Evolutionary conservation across 345 rosid genomes (phyloP).

Genomic region (Melaleuca alternifolia): DNA sequence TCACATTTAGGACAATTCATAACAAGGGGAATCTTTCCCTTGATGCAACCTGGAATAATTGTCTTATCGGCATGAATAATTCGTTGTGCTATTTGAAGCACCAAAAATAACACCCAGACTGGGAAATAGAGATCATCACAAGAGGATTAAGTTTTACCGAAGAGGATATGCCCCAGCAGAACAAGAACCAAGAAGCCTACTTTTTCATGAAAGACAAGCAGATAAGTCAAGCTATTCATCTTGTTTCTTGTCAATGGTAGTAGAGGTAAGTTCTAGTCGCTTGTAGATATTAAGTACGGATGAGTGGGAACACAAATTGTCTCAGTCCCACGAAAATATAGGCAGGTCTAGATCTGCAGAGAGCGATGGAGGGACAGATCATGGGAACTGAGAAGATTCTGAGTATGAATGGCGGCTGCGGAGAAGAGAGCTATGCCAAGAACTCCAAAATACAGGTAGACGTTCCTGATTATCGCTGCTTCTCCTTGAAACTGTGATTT

Average conservation of each 20-base stretch:
- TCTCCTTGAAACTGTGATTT: background rate
- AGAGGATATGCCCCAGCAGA: background rate
- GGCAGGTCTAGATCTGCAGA: background rate
- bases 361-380: background rate
- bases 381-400: slow-evolving; percentile 1
- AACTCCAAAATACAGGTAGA: slow-evolving; percentile 18
- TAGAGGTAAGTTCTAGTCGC: background rate
- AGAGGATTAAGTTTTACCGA: background rate
- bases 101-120: background rate
- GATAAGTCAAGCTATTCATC: background rate
- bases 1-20: background rate
- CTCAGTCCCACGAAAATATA: background rate
- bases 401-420: slow-evolving; percentile 18
- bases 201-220: background rate
- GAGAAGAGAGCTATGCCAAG: slow-evolving; percentile 26
- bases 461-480: background rate
- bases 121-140: background rate
- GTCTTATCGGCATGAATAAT: background rate
- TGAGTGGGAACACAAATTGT: background rate
- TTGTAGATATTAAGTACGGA: background rate
- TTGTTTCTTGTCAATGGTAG: background rate
- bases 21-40: background rate
- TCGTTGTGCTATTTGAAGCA: background rate
- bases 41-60: background rate
- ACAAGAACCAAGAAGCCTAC: background rate